phyloP scores from a whole-genome alignment of 2,329 filamentous ascomycete species.

The Cercospora sp. region DNA sequence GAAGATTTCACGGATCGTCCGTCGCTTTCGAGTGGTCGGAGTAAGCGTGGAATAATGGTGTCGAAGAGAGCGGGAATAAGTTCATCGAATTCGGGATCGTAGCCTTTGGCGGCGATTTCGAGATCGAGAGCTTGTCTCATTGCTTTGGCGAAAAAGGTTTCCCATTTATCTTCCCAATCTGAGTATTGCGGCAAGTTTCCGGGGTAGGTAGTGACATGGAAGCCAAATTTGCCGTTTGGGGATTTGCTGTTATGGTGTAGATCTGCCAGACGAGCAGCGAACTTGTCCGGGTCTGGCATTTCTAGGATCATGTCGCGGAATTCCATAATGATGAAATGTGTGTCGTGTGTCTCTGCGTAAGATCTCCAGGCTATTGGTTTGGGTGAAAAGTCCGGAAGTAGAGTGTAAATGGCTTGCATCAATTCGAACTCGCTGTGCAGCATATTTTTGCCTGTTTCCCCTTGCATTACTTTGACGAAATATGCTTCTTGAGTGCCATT shows the following conservation, averaged over 20 bases:
- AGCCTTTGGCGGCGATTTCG: not conserved
- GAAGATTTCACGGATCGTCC: not conserved
- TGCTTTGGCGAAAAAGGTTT: not conserved
- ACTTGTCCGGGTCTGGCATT: not conserved
- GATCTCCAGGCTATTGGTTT: not conserved
- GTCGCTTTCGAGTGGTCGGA: not conserved
- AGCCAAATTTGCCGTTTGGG: not conserved
- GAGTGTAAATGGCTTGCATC: not conserved
- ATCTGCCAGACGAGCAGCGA: not conserved
- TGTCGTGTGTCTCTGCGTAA: not conserved
- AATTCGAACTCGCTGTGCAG: not conserved
- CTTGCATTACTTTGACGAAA: not conserved
- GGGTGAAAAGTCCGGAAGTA: not conserved
- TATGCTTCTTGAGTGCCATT: not conserved
- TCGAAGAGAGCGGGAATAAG: not conserved
- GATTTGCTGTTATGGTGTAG: not conserved
- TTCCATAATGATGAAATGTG: not conserved
- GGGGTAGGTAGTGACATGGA: not conserved
- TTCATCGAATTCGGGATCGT: not conserved
- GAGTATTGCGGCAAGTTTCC: not conserved
- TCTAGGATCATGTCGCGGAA: not conserved
- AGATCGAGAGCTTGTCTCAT: not conserved
- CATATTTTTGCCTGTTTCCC: not conserved
- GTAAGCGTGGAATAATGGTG: not conserved
- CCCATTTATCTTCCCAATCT: not conserved